Conservation (phyloP, 352 stramenopile genomes). For the Globisporangium camurandrum region DNA sequence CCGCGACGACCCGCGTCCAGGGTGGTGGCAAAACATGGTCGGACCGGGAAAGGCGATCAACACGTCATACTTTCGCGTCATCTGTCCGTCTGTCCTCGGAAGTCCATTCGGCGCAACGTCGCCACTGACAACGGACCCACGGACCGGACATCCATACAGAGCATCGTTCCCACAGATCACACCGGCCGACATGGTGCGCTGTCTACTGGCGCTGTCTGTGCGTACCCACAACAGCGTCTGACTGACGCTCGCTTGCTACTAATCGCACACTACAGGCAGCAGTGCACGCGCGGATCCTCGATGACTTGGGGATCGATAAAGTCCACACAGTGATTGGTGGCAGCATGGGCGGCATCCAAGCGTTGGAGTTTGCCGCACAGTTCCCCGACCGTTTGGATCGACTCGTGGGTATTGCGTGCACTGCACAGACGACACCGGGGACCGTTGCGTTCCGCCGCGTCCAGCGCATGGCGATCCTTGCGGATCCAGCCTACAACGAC, state of each 20-base stretch:
- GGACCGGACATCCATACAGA: slow-evolving; percentile 55
- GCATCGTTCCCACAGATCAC: slow-evolving; percentile 80
- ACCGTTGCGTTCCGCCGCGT: slow-evolving; percentile 82
- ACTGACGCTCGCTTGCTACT: background rate
- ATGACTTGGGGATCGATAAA: slow-evolving; percentile 63
- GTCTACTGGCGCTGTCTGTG: background rate
- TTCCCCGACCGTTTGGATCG: slow-evolving; percentile 69
- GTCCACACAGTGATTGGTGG: slow-evolving; percentile 81
- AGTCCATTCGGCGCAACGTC: slow-evolving; percentile 83
- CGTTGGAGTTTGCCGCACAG: slow-evolving; percentile 80
- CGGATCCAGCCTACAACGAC: slow-evolving; percentile 71
- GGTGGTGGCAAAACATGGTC: slow-evolving; percentile 88
- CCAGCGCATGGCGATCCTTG: slow-evolving; percentile 76
- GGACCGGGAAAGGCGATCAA: slow-evolving; percentile 82
- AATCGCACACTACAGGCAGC: slow-evolving; percentile 22
- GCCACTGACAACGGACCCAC: slow-evolving; percentile 46
- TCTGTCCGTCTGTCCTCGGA: slow-evolving; percentile 76
- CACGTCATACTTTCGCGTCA: slow-evolving; percentile 85
- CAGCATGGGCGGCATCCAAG: slow-evolving; percentile 82
- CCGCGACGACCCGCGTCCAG: slow-evolving; percentile 63
- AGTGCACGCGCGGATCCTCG: slow-evolving; percentile 69
- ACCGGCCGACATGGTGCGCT: slow-evolving; percentile 64
- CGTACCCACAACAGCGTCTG: background rate
- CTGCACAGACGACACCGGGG: slow-evolving; percentile 77
- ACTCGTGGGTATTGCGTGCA: slow-evolving; percentile 76